Percentiles rank a stretch among this genome's conserved stretches.
These are phyloP conservation scores for Auxenochlorella pyrenoidosa DNA, from an alignment of 139 green algal species.

Conservation along the genomic window DNA sequence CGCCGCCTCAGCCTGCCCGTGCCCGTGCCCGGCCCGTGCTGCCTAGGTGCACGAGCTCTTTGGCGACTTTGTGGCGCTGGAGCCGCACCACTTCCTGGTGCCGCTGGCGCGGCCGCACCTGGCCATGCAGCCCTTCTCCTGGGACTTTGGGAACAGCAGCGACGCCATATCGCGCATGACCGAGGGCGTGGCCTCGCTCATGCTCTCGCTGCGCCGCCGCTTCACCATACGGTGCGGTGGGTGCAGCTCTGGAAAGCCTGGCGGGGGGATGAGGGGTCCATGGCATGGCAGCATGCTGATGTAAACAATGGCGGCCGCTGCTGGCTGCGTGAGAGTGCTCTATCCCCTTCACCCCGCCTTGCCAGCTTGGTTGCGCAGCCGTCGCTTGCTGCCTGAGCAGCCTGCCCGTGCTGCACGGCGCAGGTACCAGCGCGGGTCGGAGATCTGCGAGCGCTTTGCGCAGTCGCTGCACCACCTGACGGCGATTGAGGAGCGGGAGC, in stretches of 20 bases:
- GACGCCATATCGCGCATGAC: slow-evolving; percentile 69
- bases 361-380: too few species aligned
- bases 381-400: too few species aligned
- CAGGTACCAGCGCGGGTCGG: slow-evolving; percentile 81
- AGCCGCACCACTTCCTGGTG: slow-evolving; percentile 86
- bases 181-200: slow-evolving; percentile 83
- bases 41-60: slow-evolving; percentile 86
- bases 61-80: slow-evolving; percentile 86
- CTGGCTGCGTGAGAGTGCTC: background rate
- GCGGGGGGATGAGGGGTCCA: too few species aligned
- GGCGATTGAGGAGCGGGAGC: slow-evolving; percentile 53
- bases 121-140: slow-evolving; percentile 54
- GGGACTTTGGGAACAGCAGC: slow-evolving; percentile 60
- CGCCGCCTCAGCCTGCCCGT: background rate
- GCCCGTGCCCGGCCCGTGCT: background rate
- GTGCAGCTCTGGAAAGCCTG: too few species aligned
- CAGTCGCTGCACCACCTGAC: slow-evolving; percentile 78
- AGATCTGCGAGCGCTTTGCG: slow-evolving; percentile 73
- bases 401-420: background rate
- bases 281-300: too few species aligned
- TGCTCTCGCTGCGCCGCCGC: slow-evolving; percentile 80
- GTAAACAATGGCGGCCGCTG: background rate
- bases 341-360: too few species aligned
- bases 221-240: slow-evolving; percentile 73
- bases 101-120: slow-evolving; percentile 57